Base-by-base conservation (phyloP, 2,329 filamentous ascomycete species). In the Ramularia endophylla region DNA sequence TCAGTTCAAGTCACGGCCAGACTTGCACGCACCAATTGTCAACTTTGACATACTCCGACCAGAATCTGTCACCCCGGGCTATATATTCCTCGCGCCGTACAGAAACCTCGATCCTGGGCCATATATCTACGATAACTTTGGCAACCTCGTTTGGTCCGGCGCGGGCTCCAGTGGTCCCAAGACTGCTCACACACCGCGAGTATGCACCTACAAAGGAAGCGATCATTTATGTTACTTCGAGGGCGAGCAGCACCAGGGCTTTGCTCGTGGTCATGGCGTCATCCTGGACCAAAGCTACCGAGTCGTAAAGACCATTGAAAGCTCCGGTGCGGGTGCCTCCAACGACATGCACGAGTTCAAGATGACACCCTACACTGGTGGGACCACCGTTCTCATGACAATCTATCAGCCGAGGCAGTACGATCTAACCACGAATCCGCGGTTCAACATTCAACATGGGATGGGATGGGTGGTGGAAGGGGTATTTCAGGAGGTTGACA, bases 321-420 rank as follows among this genome's bases (percentile, higher is more conserved):
- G 56, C 47, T 55, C 56, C 20, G 61, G 63, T 29, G 59, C 60
- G 27, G 60, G 63, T 33, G 61, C 64, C n/a, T 65, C 65, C 17
- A 66, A 64, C 52, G 72, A 75, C 52, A 73, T 74, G 70, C 72
- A 75, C 51, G 72, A 75, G 44, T 74, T 74, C 52, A 64, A 60
- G 43, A 60, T 69, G 27, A 66, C 72, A 35, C 65, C 68, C 20
- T 62, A 66, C 37, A 57, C 59, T 11, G 55, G 64, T 30, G 70
- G 71, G 25, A 63, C 56, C 8, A 64, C 61, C 33, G 64, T 54
- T 5, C 52, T 67, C 12, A 53, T 64, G 49, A 65, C 61, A 16
- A 54, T 63, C 20, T 66, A 66, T 39, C 61, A 65, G 41, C 59
- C 62, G 11, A 50, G 59, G 17, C 59, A 62, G 50, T 65, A 71